Evolutionary conservation across 1,284 basidiomycete species (phyloP), one percentile per base, ranked within the genome.

Genomic region (Ustilago xerochloae): DNA sequence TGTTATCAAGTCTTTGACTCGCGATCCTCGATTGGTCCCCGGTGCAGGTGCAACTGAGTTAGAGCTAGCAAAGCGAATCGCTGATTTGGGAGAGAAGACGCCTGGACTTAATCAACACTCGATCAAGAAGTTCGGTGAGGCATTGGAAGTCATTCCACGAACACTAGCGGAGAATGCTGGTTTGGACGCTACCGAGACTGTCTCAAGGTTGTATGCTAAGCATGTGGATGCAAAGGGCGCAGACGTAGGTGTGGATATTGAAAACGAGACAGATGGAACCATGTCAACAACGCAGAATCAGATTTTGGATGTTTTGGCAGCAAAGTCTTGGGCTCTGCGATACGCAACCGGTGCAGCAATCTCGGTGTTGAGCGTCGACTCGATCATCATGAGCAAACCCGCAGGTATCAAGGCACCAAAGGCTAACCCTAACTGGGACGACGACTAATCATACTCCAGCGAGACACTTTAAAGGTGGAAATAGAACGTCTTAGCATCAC

Each of bases 111-210:
- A 92, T 47, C 97, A 99, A 87, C 97, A 99, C 83, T 93, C 91
- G 0, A 94, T 98, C 81, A 91, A 92, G 86, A 89, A 92, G 82
- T 99, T 93, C 86, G 93, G 93, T 12, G 89, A 89, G 63, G 92
- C 96, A 2, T 87, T 98, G 67, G 95, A 99, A 83, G 93, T 98
- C 48, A 88, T 99, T 0, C 97, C 97, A 1, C 88, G 93, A 71
- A 98, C 93, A 49, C 86, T 99, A 33, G 95, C 96, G 3, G 96
- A 99, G 87, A 99, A 98, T 84, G 94, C 97, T 8, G 96, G 95
- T 13, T 88, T 95, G 9, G 92, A 94, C 84, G 93, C 93, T 0
- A 97, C 96, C 80, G 95, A 97, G 84, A 91, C 94, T 16, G 88
- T 99, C 29, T 93, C 91, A 71, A 88, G 90, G 55, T 86, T 98